These are phyloP conservation scores for Chloris gayana DNA, from an alignment of 176 grass and related monocot genomes.

Conservation along the genomic window DNA sequence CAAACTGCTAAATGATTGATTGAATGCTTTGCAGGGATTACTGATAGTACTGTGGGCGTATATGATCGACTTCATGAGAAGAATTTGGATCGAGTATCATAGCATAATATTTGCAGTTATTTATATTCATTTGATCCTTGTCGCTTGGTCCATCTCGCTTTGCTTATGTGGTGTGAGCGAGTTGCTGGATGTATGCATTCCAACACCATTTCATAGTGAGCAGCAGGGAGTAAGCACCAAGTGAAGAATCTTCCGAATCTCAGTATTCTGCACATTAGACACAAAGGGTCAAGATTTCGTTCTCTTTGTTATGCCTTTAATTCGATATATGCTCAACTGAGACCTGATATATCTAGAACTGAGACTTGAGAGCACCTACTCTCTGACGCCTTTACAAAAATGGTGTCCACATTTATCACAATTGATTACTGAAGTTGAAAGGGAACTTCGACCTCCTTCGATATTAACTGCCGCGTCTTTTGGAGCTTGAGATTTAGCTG, in stretches of 20 bases:
- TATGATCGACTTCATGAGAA: constrained; percentile 4
- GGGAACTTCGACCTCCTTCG: no score
- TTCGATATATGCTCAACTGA: no score
- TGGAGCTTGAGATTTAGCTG: no score
- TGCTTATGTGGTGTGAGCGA: not conserved
- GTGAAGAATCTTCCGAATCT: not conserved
- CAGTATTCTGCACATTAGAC: not conserved
- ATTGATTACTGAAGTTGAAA: no score
- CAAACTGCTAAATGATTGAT: not conserved
- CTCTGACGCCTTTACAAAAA: no score
- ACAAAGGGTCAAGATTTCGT: no score
- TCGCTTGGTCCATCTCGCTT: not conserved
- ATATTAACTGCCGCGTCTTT: no score
- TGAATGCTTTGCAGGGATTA: not conserved
- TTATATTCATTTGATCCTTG: not conserved
- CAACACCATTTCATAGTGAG: not conserved
- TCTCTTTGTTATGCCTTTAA: no score
- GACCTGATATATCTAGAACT: no score
- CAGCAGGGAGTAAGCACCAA: not conserved
- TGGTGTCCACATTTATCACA: no score
- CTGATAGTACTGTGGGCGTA: not conserved
- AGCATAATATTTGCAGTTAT: not conserved
- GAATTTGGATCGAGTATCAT: not conserved
- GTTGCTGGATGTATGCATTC: not conserved
- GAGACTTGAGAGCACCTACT: no score